Percentiles rank a stretch among this genome's conserved stretches.
Evolutionary conservation across 768 basidiomycete species (phyloP).

Genomic region (Rhodotorula paludigena): DNA sequence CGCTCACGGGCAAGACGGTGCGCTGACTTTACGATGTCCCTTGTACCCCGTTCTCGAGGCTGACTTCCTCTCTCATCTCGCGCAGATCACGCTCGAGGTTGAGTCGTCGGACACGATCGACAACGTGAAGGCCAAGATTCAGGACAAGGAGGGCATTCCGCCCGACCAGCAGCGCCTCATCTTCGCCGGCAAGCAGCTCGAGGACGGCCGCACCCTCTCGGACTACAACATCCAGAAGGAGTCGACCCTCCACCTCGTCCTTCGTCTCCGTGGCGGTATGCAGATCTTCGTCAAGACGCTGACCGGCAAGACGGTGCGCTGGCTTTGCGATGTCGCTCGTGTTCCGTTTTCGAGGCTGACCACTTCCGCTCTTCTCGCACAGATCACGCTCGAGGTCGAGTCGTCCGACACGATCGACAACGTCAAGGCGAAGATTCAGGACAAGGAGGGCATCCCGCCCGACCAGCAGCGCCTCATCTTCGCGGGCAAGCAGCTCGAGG

Average conservation of each 20-base stretch:
- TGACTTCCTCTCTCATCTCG: slow-evolving; percentile 52
- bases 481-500: too few relatives aligned
- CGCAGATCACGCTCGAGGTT: slow-evolving; percentile 87
- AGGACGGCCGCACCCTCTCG: slow-evolving; percentile 81
- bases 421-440: too few relatives aligned
- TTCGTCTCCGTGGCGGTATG: slow-evolving; percentile 18
- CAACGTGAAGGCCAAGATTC: slow-evolving; percentile 80
- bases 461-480: too few relatives aligned
- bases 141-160: slow-evolving; percentile 89
- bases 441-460: too few relatives aligned
- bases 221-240: slow-evolving; percentile 56
- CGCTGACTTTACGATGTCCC: not conserved
- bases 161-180: slow-evolving; percentile 58
- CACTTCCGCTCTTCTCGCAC: too few relatives aligned
- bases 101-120: slow-evolving; percentile 90
- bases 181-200: slow-evolving; percentile 87
- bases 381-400: too few relatives aligned
- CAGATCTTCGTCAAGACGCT: too few relatives aligned
- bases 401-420: too few relatives aligned
- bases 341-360: too few relatives aligned
- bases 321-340: too few relatives aligned
- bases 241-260: slow-evolving; percentile 47
- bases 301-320: too few relatives aligned
- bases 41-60: slow-evolving; percentile 73
- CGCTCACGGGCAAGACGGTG: slow-evolving; percentile 64